phyloP scores from a whole-genome alignment of 2,329 filamentous ascomycete species.

The Escovopsis sp. region DNA sequence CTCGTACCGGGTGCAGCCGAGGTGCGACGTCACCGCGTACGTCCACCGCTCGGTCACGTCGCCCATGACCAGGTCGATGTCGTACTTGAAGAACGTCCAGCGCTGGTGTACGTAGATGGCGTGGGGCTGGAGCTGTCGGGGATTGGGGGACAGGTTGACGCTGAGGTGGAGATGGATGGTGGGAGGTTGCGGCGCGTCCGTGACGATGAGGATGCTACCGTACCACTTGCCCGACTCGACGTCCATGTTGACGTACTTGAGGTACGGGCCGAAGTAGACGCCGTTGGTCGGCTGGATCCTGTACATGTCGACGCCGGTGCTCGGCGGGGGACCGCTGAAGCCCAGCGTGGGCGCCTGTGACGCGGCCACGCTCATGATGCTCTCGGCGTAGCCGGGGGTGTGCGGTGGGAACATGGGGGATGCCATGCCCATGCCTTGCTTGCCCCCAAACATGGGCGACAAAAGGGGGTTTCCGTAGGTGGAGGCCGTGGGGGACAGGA shows the following conservation, averaged over 20 bases:
- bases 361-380: constrained; percentile 66
- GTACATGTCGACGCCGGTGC: constrained; percentile 84
- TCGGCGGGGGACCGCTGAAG: constrained; percentile 77
- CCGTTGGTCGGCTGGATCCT: constrained; percentile 87
- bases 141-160: constrained; percentile 80
- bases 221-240: constrained; percentile 80
- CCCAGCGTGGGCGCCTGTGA: constrained; percentile 62
- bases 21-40: constrained; percentile 90
- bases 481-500: constrained; percentile 67
- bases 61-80: constrained; percentile 78
- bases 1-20: constrained; percentile 96
- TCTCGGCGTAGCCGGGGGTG: constrained; percentile 71
- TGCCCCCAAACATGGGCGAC: constrained; percentile 47
- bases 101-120: constrained; percentile 79
- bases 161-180: constrained; percentile 93
- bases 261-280: constrained; percentile 93
- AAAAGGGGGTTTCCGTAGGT: constrained; percentile 60
- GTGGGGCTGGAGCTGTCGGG: constrained; percentile 66
- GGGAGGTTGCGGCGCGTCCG: constrained; percentile 78
- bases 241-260: constrained; percentile 96
- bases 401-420: constrained; percentile 75
- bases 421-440: constrained; percentile 38
- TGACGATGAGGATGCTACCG: constrained; percentile 85
- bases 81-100: constrained; percentile 94
- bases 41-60: constrained; percentile 84